phyloP scores from a whole-genome alignment of 495 filamentous ascomycete genomes.

The Aspergillus sclerotiicarbonarius region DNA sequence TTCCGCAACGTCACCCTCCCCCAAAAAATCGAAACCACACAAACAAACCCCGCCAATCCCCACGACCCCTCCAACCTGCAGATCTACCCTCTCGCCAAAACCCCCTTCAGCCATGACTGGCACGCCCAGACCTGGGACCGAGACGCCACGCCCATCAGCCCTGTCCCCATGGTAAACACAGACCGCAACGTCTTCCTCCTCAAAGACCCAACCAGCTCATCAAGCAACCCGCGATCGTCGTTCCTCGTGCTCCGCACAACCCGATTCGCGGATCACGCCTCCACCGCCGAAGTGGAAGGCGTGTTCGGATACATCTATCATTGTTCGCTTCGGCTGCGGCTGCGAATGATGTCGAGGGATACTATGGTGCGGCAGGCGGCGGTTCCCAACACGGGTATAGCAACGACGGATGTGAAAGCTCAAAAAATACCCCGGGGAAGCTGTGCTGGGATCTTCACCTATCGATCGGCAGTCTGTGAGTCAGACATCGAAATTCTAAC shows the following conservation, averaged over 20 bases:
- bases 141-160: slow-evolving; percentile 39
- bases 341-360: slow-evolving; percentile 31
- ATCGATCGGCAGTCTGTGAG: slow-evolving; percentile 61
- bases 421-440: slow-evolving; percentile 45
- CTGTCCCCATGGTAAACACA: slow-evolving; percentile 59
- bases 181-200: slow-evolving; percentile 65
- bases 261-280: slow-evolving; percentile 54
- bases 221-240: slow-evolving; percentile 32
- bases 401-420: slow-evolving; percentile 31
- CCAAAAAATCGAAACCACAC: slow-evolving; percentile 5
- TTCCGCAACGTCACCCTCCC: slow-evolving; percentile 50
- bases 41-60: neutral
- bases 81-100: slow-evolving; percentile 32
- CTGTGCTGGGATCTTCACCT: slow-evolving; percentile 72
- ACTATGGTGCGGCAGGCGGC: slow-evolving; percentile 13
- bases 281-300: slow-evolving; percentile 65
- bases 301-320: slow-evolving; percentile 51
- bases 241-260: slow-evolving; percentile 63
- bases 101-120: slow-evolving; percentile 53
- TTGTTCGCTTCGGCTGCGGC: slow-evolving; percentile 61
- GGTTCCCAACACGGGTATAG: neutral
- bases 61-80: slow-evolving; percentile 7
- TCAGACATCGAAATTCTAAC: slow-evolving; percentile 77
- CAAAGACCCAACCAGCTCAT: slow-evolving; percentile 18
- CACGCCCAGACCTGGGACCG: slow-evolving; percentile 58